Conservation (phyloP, 768 basidiomycete species). For the Podaxis sp. region DNA sequence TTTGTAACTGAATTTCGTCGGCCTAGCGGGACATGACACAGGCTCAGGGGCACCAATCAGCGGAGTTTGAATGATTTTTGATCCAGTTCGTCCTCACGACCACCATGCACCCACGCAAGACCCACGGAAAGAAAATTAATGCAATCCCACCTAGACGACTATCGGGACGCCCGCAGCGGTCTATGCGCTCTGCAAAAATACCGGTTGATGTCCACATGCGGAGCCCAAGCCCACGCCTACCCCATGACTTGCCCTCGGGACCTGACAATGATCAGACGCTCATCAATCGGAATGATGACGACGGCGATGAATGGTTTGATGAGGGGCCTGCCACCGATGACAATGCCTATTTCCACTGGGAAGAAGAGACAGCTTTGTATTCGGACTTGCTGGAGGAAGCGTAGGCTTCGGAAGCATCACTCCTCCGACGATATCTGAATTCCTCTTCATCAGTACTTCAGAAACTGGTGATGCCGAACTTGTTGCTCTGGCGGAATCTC, state of each 20-base stretch:
- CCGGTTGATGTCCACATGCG: neutral
- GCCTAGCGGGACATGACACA: neutral
- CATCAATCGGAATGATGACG: conserved; percentile 13
- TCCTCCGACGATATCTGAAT: conserved; percentile 17
- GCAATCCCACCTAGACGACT: neutral
- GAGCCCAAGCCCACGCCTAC: conserved; percentile 3
- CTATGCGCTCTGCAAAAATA: neutral
- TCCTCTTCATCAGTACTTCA: conserved; percentile 21
- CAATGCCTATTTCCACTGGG: conserved; percentile 41
- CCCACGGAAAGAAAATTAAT: neutral
- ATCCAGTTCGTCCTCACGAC: conserved; percentile 14
- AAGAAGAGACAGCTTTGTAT: conserved; percentile 52
- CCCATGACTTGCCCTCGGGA: conserved; percentile 6
- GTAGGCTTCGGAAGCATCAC: conserved; percentile 24
- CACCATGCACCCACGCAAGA: conserved; percentile 17
- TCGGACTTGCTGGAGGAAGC: conserved; percentile 44
- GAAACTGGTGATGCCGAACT: conserved; percentile 29
- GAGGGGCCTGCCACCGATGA: conserved; percentile 27
- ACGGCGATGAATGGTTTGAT: conserved; percentile 18
- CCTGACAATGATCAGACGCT: conserved; percentile 14
- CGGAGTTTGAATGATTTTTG: conserved; percentile 40
- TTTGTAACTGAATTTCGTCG: neutral
- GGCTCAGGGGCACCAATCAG: conserved; percentile 22
- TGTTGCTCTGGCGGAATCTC: conserved; percentile 35
- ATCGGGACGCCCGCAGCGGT: neutral